Base-by-base conservation (phyloP, 2,329 filamentous ascomycete genomes). In the Boeremia lycopersici region DNA sequence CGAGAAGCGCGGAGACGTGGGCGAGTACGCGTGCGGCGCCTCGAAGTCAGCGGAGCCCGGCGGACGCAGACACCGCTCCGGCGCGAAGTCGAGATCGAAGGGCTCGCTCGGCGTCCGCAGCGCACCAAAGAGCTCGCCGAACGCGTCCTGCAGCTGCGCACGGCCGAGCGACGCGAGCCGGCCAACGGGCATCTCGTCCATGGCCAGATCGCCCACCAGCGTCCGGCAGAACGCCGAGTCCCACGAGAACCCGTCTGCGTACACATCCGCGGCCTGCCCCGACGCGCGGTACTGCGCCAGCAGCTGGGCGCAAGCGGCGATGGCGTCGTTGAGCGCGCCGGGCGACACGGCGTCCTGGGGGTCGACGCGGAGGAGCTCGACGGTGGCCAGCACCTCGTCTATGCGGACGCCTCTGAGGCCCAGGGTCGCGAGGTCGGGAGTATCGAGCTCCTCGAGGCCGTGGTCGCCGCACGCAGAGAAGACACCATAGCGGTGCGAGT, bases 401-500 rank as follows among this genome's bases (percentile, higher is more conserved):
- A 60, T 19, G 3, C 36, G 1, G 7, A 53, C 29, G 0, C 56
- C 61, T 4, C 12, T 48, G 13, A 61, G 10, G 2, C 25, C 17
- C 3, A 63, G 25, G 0, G 19, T 10, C 3, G 19, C 42, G 3
- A 23, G 11, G 2, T 44, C 43, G 12, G 26, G 6, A 5, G 12
- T 5, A 0, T 2, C 6, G 1, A 53, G 6, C 3, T 51, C 13
- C 6, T 23, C 19, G 19, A 60, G 34, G 1, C 26, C n/a, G 6
- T 31, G 1, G 6, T 54, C n/a, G n/a, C 39, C 26, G 7, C 33
- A 23, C 6, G 62, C 59, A 6, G 44, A 39, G 26, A 63, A 60
- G 12, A 40, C 36, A 34, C 34, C 10, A 19, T 63, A 62, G 6
- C 60, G 54, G 28, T 63, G 60, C 2, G 59, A 62, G n/a, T 65